These are phyloP conservation scores for Skeletonema marinoi DNA, from an alignment of 108 stramenopile genomes.

Conservation along the genomic window DNA sequence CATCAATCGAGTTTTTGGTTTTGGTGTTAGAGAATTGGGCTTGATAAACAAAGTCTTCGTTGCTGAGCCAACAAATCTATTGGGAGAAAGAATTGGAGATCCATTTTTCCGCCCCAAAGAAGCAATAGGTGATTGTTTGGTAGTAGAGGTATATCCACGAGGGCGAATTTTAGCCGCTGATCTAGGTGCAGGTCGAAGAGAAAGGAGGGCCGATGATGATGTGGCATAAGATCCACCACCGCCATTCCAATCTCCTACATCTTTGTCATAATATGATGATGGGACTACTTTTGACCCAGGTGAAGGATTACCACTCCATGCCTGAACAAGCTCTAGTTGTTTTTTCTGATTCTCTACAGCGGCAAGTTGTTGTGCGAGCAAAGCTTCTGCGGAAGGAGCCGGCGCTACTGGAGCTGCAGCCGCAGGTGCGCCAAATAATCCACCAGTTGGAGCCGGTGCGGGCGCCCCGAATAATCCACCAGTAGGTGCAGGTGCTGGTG, in stretches of 20 bases:
- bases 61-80: constrained; percentile 56
- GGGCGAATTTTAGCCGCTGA: constrained; percentile 79
- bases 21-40: constrained; percentile 58
- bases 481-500: constrained; percentile 53
- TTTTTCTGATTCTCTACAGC: constrained; percentile 77
- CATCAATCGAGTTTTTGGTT: constrained; percentile 56
- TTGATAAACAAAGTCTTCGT: constrained; percentile 65
- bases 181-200: constrained; percentile 57
- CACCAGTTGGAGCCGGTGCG: constrained; percentile 56
- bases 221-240: constrained; percentile 30
- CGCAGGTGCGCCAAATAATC: constrained; percentile 68
- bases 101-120: constrained; percentile 26
- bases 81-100: constrained; percentile 58
- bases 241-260: constrained; percentile 34
- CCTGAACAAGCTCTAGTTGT: constrained; percentile 72
- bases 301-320: constrained; percentile 64
- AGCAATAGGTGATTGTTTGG: constrained; percentile 50
- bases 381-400: constrained; percentile 70
- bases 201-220: constrained; percentile 33
- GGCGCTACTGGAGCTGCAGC: constrained; percentile 42
- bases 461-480: constrained; percentile 26
- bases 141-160: constrained; percentile 63
- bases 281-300: constrained; percentile 45
- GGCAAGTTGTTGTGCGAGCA: constrained; percentile 74
- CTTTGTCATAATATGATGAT: constrained; percentile 36